phyloP scores from a whole-genome alignment of 2,329 filamentous ascomycete genomes.

The Stromatinia cepivora region DNA sequence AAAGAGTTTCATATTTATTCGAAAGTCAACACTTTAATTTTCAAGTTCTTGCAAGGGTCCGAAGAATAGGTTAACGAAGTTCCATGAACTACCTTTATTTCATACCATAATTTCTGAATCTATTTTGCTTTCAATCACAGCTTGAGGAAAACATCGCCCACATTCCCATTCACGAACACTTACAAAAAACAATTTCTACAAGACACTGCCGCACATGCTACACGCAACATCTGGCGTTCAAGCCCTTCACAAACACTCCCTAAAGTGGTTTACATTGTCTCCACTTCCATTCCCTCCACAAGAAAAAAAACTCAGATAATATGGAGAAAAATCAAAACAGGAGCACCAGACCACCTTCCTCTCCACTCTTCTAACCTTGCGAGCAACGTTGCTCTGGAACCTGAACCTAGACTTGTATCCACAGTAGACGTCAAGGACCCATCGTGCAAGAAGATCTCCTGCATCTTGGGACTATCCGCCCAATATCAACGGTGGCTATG shows the following conservation, averaged over 20 bases:
- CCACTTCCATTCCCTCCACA: constrained; percentile 2
- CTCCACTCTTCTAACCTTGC: constrained; percentile 2
- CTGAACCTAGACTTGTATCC: background rate
- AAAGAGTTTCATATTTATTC: background rate
- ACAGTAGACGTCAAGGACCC: constrained; percentile 5
- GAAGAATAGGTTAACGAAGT: background rate
- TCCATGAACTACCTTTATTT: background rate
- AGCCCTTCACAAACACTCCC: background rate
- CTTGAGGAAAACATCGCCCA: background rate
- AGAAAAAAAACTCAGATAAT: constrained; percentile 1
- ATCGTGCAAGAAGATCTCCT: constrained; percentile 14
- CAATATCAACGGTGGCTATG: constrained; percentile 9
- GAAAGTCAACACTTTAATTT: background rate
- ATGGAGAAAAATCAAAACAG: background rate
- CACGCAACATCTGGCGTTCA: background rate
- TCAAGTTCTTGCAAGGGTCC: background rate
- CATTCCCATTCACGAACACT: background rate
- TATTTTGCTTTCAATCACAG: background rate
- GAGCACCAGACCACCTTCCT: background rate
- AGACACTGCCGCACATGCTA: background rate
- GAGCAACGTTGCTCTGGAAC: background rate
- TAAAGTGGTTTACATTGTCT: background rate
- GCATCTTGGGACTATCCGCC: constrained; percentile 4
- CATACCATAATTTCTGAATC: background rate
- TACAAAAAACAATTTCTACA: background rate